These are phyloP conservation scores for Naegleria lovaniensis DNA, from an alignment of 208 protist genomes.

Conservation along the genomic window DNA sequence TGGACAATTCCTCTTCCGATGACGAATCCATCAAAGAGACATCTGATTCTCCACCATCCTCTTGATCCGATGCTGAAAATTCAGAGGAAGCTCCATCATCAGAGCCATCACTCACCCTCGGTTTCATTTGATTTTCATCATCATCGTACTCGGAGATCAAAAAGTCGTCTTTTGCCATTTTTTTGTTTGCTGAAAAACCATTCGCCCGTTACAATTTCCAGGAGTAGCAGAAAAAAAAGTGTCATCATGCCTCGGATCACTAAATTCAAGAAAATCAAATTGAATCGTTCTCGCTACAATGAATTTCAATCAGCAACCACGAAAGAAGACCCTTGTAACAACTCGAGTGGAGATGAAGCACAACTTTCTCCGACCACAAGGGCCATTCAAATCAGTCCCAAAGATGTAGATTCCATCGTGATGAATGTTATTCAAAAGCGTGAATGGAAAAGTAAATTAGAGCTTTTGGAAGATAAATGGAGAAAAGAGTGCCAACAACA, in stretches of 20 bases:
- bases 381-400: neutral
- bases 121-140: neutral
- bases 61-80: neutral
- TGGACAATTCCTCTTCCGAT: neutral
- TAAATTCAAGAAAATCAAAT: neutral
- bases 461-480: neutral
- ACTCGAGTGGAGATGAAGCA: neutral
- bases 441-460: neutral
- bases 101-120: neutral
- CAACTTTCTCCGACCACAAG: neutral
- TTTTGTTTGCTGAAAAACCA: neutral
- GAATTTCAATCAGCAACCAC: neutral
- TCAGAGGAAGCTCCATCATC: neutral
- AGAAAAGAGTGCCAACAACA: neutral
- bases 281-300: neutral
- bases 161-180: neutral
- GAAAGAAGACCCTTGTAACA: neutral
- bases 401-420: neutral
- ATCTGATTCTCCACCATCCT: neutral
- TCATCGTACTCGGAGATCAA: neutral
- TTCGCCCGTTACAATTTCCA: too few species aligned
- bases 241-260: neutral
- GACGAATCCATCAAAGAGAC: neutral
- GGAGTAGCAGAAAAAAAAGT: too few species aligned
- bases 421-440: neutral